Evolutionary conservation across 2,329 filamentous ascomycete genomes (phyloP).

Genomic region (Cladosporium sp.): DNA sequence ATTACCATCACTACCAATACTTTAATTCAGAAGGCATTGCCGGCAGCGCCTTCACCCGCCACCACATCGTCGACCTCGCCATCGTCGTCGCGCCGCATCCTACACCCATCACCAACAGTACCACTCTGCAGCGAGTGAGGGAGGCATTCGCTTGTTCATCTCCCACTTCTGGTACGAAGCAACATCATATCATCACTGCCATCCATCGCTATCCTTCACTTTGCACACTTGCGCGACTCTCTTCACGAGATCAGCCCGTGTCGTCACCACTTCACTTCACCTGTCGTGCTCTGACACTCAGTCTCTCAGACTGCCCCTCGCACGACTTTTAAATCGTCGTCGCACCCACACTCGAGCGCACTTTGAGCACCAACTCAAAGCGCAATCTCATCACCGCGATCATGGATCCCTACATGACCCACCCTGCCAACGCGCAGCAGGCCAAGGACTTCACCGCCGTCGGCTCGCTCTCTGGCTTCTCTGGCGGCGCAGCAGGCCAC

Average conservation of each 20-base stretch:
- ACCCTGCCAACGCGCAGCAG: constrained; percentile 87
- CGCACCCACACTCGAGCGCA: constrained; percentile 14
- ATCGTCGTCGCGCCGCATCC: constrained; percentile 6
- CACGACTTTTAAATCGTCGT: constrained; percentile 12
- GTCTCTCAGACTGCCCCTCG: constrained; percentile 12
- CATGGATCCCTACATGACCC: constrained; percentile 84
- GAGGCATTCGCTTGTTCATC: constrained; percentile 29
- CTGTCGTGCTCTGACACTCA: constrained; percentile 8
- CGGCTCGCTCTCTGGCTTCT: constrained; percentile 81
- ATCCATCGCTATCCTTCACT: constrained; percentile 6
- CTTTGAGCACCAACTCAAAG: constrained; percentile 16
- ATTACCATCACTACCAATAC: constrained; percentile 6
- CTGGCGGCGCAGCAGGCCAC: constrained; percentile 72
- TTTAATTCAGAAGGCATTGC: constrained; percentile 20
- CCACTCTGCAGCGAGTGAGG: constrained; percentile 25
- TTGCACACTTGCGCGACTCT: constrained; percentile 5
- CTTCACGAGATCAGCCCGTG: constrained; percentile 7
- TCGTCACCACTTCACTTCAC: constrained; percentile 12
- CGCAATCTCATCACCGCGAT: constrained; percentile 38
- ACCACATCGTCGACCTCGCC: constrained; percentile 13
- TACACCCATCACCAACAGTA: constrained; percentile 11
- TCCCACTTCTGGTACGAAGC: constrained; percentile 26
- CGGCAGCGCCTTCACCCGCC: constrained; percentile 19
- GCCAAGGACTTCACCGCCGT: constrained; percentile 94
- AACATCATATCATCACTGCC: constrained; percentile 11